phyloP scores from a whole-genome alignment of 2,329 filamentous ascomycete species.

The Exophiala spinifera region DNA sequence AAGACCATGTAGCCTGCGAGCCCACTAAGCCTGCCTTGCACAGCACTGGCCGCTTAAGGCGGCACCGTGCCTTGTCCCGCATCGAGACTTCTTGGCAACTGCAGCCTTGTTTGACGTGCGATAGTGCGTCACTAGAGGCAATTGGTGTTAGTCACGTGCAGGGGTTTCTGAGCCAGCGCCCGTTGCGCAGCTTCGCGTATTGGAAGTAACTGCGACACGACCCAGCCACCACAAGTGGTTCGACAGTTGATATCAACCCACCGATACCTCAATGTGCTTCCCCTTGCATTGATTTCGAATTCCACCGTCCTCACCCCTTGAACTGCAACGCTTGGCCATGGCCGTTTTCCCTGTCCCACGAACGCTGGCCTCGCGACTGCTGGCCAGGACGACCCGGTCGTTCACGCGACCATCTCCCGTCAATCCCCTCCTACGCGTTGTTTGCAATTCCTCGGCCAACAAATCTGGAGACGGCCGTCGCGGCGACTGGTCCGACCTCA shows the following conservation, averaged over 20 bases:
- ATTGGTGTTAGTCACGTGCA: not conserved
- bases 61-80: no score
- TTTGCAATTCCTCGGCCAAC: conserved; percentile 17
- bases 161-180: not conserved
- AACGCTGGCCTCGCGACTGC: conserved; percentile 22
- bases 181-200: not conserved
- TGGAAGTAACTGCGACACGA: not conserved
- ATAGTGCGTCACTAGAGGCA: not conserved
- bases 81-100: no score
- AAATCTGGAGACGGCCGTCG: conserved; percentile 18
- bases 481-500: conserved; percentile 14
- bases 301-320: conserved; percentile 3
- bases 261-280: conserved; percentile 10
- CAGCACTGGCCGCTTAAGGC: no score
- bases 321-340: conserved; percentile 19
- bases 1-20: no score
- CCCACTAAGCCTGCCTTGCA: no score
- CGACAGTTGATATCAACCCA: conserved; percentile 11
- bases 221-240: conserved; percentile 17
- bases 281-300: conserved; percentile 10
- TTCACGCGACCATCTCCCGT: conserved; percentile 27
- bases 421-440: conserved; percentile 26
- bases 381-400: conserved; percentile 17
- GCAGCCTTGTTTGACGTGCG: not conserved
- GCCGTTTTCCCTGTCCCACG: conserved; percentile 20